Percentiles rank a stretch among this genome's conserved stretches.
phyloP scores from a whole-genome alignment of 305 asterid species.

The Ajuga reptans region DNA sequence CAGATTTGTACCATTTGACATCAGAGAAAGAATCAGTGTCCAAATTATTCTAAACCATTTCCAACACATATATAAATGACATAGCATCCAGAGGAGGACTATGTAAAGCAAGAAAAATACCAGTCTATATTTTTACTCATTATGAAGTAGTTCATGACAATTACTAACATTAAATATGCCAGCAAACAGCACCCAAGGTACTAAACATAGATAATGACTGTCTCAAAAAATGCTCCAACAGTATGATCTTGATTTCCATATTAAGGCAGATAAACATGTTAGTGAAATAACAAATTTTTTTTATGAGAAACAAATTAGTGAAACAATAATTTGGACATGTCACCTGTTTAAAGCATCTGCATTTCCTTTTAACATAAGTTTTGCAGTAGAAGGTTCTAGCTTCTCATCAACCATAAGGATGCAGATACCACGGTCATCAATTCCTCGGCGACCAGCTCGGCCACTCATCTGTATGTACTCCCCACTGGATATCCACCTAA shows the following conservation, averaged over 20 bases:
- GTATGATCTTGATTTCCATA: conserved; percentile 6
- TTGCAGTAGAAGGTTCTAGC: conserved; percentile 87
- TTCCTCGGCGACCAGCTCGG: conserved; percentile 99
- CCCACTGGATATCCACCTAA: conserved; percentile 96
- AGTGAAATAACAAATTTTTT: neutral
- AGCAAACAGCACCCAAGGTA: conserved; percentile 16
- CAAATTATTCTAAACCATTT: conserved; percentile 4
- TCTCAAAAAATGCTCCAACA: neutral
- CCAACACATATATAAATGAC: conserved; percentile 2
- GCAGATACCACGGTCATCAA: conserved; percentile 97
- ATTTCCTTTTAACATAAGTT: conserved; percentile 86
- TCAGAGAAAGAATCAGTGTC: neutral
- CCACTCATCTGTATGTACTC: conserved; percentile 99
- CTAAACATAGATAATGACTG: neutral
- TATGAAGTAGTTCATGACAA: neutral
- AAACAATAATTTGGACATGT: conserved; percentile 12
- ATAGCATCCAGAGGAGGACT: conserved; percentile 10
- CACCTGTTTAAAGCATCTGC: conserved; percentile 95
- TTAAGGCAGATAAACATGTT: conserved; percentile 12
- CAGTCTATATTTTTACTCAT: neutral
- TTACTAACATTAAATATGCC: neutral
- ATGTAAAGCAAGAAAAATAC: neutral
- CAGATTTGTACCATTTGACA: neutral
- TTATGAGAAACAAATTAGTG: neutral
- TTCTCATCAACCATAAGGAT: conserved; percentile 99